These are phyloP conservation scores for Pisolithus tinctorius DNA, from an alignment of 768 basidiomycete species.

Conservation along the genomic window DNA sequence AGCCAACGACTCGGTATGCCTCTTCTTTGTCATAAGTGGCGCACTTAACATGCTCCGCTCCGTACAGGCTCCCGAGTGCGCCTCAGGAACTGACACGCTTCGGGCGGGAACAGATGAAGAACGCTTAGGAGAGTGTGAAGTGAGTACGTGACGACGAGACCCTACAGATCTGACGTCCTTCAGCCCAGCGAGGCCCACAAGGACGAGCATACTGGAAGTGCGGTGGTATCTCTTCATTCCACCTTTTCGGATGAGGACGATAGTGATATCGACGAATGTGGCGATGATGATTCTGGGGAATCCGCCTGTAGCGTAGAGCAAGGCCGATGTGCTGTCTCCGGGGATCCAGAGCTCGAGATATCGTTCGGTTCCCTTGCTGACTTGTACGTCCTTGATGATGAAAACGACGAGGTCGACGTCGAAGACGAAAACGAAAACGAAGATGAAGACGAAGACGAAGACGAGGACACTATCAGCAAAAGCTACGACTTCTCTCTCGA, in stretches of 20 bases:
- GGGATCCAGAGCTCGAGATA: not conserved
- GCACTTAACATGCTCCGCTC: no score
- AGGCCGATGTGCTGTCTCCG: not conserved
- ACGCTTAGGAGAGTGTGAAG: not conserved
- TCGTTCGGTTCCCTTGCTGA: not conserved
- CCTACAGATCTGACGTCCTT: not conserved
- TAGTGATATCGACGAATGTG: not conserved
- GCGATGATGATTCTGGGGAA: not conserved
- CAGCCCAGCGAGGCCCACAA: not conserved
- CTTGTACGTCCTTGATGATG: not conserved
- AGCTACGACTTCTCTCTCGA: constrained; percentile 4
- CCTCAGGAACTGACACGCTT: no score
- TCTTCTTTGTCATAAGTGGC: no score
- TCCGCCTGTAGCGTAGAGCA: not conserved
- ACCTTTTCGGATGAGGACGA: not conserved
- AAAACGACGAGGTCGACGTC: not conserved
- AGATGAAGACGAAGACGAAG: not conserved
- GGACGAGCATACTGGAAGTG: not conserved
- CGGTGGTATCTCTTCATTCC: not conserved
- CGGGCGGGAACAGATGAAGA: no score
- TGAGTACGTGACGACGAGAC: not conserved
- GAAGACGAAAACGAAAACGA: no score
- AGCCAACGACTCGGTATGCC: no score
- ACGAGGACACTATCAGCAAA: not conserved
- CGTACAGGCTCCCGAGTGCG: no score